Base-by-base conservation (phyloP, 305 asterid species). In the Lippia alba region DNA sequence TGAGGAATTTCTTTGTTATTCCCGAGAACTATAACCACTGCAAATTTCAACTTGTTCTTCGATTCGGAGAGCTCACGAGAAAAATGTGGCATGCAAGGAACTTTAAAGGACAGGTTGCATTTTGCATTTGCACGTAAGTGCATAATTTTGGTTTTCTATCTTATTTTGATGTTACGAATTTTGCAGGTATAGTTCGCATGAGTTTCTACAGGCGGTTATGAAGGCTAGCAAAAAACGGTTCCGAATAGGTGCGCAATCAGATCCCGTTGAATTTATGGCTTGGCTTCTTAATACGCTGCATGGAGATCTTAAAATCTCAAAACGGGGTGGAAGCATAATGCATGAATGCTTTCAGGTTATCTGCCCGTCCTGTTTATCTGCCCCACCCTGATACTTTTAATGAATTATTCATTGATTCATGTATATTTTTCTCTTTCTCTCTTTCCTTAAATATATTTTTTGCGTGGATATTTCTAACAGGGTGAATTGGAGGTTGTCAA, bases 141-240 rank as follows among this genome's bases (percentile, higher is more conserved):
- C 51, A 40, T 40, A 16, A 50, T 24, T 19, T 44, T 59, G 30
- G 71, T 71, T 61, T 67, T 33, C 56, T 15, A 48, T 63, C 66
- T 62, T 57, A 54, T n/a, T 24, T 24, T 24, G 30, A 24, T 24
- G 30, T 24, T 24, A 24, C 1, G 30, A 24, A 24, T 24, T 24
- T 78, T 85, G 86, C 86, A 94, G 98, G 99, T 94, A 79, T 92
- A n/a, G 99, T 79, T 96, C 98, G 1, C 97, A 94, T 69, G 98
- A 92, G 74, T 92, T 94, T 81, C 85, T 94, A 69, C 97, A 94
- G 82, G 98, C 96, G 14, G 96, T 94, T 56, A 92, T 90, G 97
- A 86, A 86, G 82, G 90, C 96, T 48, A 94, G 97, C 74, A 86
- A 89, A 70, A 94, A 94, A 70, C 88, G 79, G 62, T 94, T 88